Percentiles rank a stretch among this genome's conserved stretches.
phyloP scores from a whole-genome alignment of 352 stramenopile species.

The Pilasporangium apinafurcum region DNA sequence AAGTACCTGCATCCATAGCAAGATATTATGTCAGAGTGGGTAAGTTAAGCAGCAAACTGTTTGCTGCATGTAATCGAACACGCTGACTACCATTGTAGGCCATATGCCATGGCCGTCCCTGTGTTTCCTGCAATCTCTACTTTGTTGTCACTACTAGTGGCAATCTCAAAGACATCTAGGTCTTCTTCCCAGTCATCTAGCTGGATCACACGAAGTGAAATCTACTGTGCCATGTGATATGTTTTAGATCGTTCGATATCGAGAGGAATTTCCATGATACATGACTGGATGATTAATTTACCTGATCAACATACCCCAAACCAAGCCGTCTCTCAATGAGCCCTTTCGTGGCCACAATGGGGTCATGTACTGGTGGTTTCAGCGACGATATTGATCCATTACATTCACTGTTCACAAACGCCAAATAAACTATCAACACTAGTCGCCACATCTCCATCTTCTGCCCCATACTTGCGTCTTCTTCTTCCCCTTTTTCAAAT shows the following conservation, averaged over 20 bases:
- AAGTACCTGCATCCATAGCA: too few species aligned
- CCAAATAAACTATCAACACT: conserved; percentile 10
- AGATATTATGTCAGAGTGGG: too few species aligned
- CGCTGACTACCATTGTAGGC: conserved; percentile 38
- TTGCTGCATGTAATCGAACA: too few species aligned
- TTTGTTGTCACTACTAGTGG: conserved; percentile 27
- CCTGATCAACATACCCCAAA: conserved; percentile 52
- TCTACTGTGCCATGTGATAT: too few species aligned
- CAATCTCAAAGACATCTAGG: conserved; percentile 62
- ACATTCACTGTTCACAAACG: conserved; percentile 1
- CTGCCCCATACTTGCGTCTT: background rate
- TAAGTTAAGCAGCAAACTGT: too few species aligned
- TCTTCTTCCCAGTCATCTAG: conserved; percentile 21
- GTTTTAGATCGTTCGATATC: too few species aligned
- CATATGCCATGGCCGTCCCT: conserved; percentile 62
- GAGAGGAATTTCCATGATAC: too few species aligned
- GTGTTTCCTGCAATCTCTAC: conserved; percentile 47
- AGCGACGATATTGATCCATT: conserved; percentile 10
- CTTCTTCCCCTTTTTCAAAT: background rate
- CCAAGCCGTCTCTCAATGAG: conserved; percentile 58
- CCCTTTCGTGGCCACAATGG: conserved; percentile 32
- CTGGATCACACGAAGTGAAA: conserved; percentile 39
- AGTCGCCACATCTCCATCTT: background rate
- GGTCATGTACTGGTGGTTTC: conserved; percentile 30
- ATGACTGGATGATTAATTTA: conserved; percentile 11